Base-by-base conservation (phyloP, 2,329 filamentous ascomycete species). In the Fusarium zealandicum region DNA sequence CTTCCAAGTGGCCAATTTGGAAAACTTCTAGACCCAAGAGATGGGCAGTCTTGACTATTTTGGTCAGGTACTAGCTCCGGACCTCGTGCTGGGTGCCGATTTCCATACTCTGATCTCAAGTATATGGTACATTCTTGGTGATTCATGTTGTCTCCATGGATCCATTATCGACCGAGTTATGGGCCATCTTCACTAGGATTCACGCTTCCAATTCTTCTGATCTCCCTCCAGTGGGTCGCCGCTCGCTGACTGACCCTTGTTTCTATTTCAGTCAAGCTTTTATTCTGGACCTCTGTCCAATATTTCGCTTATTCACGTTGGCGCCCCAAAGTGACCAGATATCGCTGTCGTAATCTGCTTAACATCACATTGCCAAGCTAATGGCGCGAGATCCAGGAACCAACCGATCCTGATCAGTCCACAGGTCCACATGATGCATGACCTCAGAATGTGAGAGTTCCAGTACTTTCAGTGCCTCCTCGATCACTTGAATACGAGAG, bases 1-100 rank as follows among this genome's bases (percentile, higher is more conserved):
- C 16, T 37, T 31, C 13, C 27, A 10, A 47, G 57, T 61, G 47
- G 63, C 62, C 53, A 61, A 61, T 41, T 45, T 40, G 42, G 55
- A 56, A 61, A 41, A 27, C 58, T 61, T 56, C 54, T 62, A 51
- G 51, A 65, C 44, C 43, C 47, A 27, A 39, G 14, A n/a, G 17
- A 51, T 48, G 42, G 33, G 28, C 22, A 25, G 3, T 11, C 28
- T 13, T 31, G 28, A 61, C 28, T 8, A 30, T 50, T 65, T 39
- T 38, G 20, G 48, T 35, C 55, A 55, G 32, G 47, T 54, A 60
- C 56, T 60, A 58, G 42, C 33, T 49, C 44, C n/a, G 43, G 43
- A 28, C 18, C 17, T 38, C 17, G 22, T 38, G 25, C n/a, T n/a
- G n/a, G n/a, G n/a, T n/a, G n/a, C n/a, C n/a, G n/a, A n/a, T n/a